Evolutionary conservation across 352 stramenopile species (phyloP).

Genomic region (Aphanomyces invadans): DNA sequence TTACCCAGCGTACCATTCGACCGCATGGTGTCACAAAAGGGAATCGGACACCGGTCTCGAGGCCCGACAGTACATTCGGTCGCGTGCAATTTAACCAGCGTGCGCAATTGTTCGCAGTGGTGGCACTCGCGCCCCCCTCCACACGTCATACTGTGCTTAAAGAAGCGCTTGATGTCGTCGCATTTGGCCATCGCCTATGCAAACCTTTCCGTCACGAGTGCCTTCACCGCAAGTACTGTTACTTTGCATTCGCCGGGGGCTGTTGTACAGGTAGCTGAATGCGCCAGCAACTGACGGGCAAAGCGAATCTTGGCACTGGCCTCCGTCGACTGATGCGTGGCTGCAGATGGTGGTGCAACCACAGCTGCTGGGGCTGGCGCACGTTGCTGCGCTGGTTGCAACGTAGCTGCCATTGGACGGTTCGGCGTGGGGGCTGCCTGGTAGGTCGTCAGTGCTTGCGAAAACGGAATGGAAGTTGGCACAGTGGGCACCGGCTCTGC

Average conservation of each 20-base stretch:
- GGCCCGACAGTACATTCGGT: constrained; percentile 61
- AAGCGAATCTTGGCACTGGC: constrained; percentile 79
- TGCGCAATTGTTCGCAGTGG: constrained; percentile 76
- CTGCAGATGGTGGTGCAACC: constrained; percentile 19
- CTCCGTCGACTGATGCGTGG: constrained; percentile 26
- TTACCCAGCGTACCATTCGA: constrained; percentile 6
- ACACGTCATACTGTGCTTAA: constrained; percentile 79
- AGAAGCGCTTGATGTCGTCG: constrained; percentile 74
- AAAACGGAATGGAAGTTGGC: constrained; percentile 27
- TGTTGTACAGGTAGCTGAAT: constrained; percentile 59
- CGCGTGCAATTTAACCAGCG: constrained; percentile 76
- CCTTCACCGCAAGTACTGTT: too few relatives aligned
- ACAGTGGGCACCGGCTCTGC: constrained; percentile 18
- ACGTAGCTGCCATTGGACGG: not conserved
- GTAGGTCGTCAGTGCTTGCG: not conserved
- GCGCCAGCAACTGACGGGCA: constrained; percentile 68
- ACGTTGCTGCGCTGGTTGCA: not conserved
- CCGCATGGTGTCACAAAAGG: constrained; percentile 71
- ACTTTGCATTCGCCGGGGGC: constrained; percentile 49
- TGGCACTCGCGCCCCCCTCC: constrained; percentile 54
- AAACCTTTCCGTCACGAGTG: too few relatives aligned
- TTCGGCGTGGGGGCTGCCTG: not conserved
- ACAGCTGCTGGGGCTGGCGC: constrained; percentile 3
- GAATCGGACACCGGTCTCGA: constrained; percentile 68
- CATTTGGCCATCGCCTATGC: constrained; percentile 68